phyloP scores from a whole-genome alignment of 2,329 filamentous ascomycete species.

The Verticillium dahliae region DNA sequence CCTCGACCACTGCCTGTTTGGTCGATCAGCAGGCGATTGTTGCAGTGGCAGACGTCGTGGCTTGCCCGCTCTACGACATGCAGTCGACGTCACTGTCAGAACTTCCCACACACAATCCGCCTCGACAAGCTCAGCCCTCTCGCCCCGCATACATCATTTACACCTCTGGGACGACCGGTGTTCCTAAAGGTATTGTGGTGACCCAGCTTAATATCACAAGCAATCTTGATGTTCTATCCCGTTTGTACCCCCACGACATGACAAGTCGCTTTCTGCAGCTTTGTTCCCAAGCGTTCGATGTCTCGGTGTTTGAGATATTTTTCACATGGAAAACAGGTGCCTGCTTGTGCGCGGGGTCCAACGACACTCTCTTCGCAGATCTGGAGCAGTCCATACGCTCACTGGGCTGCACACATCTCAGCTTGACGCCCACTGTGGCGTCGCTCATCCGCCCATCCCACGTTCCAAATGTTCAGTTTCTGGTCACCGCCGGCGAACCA shows the following conservation, averaged over 20 bases:
- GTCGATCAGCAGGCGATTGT: neutral
- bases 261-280: slow-evolving; percentile 66
- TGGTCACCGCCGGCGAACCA: slow-evolving; percentile 77
- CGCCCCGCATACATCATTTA: slow-evolving; percentile 72
- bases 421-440: slow-evolving; percentile 79
- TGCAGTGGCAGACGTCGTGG: slow-evolving; percentile 28
- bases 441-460: slow-evolving; percentile 62
- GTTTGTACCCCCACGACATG: slow-evolving; percentile 54
- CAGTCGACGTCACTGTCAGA: slow-evolving; percentile 16
- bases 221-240: slow-evolving; percentile 62
- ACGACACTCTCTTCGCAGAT: slow-evolving; percentile 68
- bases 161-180: slow-evolving; percentile 76
- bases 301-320: slow-evolving; percentile 88
- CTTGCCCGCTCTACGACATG: slow-evolving; percentile 25
- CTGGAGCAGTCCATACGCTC: slow-evolving; percentile 60
- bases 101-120: slow-evolving; percentile 25
- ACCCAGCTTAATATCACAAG: slow-evolving; percentile 70
- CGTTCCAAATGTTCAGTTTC: slow-evolving; percentile 64
- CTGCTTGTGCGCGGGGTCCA: slow-evolving; percentile 68
- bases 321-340: slow-evolving; percentile 75
- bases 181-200: slow-evolving; percentile 73
- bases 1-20: slow-evolving; percentile 37
- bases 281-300: slow-evolving; percentile 79
- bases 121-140: slow-evolving; percentile 27
- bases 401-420: slow-evolving; percentile 69